These are phyloP conservation scores for Trichosporon ovoides DNA, from an alignment of 1,284 basidiomycete genomes.

Conservation along the genomic window DNA sequence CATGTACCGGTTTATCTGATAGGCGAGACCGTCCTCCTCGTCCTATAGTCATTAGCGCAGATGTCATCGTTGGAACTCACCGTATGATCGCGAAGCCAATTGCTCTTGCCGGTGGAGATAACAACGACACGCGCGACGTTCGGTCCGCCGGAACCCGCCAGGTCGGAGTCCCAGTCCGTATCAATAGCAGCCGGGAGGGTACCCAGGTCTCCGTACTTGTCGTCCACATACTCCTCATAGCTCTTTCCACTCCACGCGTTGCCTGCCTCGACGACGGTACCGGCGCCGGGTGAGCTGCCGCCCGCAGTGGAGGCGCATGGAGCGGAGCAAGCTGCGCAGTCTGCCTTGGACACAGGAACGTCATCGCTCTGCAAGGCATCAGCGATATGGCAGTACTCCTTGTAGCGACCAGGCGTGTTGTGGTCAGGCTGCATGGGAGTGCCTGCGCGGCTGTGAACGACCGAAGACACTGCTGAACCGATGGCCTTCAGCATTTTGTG, in stretches of 20 bases:
- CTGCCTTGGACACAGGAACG: constrained; percentile 64
- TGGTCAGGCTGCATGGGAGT: background rate
- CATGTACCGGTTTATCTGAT: constrained; percentile 52
- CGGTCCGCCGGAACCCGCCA: constrained; percentile 75
- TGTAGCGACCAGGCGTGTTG: constrained; percentile 25
- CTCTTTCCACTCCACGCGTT: constrained; percentile 35
- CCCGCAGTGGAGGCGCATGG: constrained; percentile 60
- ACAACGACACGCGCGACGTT: constrained; percentile 73
- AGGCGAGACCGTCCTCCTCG: constrained; percentile 62
- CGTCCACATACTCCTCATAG: constrained; percentile 31
- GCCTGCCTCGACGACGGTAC: constrained; percentile 23
- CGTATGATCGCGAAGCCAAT: constrained; percentile 75
- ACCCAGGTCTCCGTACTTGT: constrained; percentile 58
- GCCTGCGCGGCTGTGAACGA: constrained; percentile 9
- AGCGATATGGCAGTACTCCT: constrained; percentile 38
- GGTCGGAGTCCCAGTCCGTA: constrained; percentile 67
- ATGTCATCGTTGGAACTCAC: constrained; percentile 19
- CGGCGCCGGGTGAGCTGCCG: constrained; percentile 50
- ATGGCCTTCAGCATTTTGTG: constrained; percentile 36
- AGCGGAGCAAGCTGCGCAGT: constrained; percentile 69
- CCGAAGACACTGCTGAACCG: constrained; percentile 30
- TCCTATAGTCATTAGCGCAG: constrained; percentile 38
- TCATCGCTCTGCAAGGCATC: constrained; percentile 51
- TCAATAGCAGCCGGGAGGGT: constrained; percentile 65
- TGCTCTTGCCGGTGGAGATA: constrained; percentile 79